phyloP scores from a whole-genome alignment of 148 eudicot species.

The Selenicereus undatus region DNA sequence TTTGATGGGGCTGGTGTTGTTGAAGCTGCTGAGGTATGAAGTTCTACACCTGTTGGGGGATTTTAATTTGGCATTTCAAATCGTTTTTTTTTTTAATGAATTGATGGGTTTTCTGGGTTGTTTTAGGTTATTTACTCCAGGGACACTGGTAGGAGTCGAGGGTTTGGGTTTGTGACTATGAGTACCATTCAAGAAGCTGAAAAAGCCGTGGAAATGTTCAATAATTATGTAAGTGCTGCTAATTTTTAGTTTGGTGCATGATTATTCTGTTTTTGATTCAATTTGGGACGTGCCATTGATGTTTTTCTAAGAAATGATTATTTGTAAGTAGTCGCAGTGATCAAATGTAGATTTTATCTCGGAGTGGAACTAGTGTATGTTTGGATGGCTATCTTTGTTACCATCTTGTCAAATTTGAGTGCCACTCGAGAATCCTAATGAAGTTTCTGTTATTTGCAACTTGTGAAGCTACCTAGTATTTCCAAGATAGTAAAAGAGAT shows the following conservation, averaged over 20 bases:
- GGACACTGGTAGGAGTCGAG: slow-evolving; percentile 87
- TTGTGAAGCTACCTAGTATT: slow-evolving; percentile 20
- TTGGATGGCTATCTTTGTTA: not conserved
- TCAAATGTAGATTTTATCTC: not conserved
- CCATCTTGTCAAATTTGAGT: not conserved
- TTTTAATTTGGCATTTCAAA: no score
- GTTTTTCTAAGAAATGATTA: not conserved
- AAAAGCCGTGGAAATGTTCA: slow-evolving; percentile 71
- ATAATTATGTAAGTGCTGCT: slow-evolving; percentile 53
- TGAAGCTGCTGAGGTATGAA: slow-evolving; percentile 64
- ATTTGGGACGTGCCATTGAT: not conserved
- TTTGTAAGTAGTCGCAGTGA: not conserved
- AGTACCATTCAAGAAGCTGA: slow-evolving; percentile 85
- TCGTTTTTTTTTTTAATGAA: not conserved
- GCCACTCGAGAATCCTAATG: not conserved
- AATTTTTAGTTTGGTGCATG: not conserved
- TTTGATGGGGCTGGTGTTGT: slow-evolving; percentile 80
- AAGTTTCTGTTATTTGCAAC: not conserved
- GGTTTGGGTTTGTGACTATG: slow-evolving; percentile 96
- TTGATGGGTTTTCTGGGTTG: not conserved
- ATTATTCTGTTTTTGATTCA: no score
- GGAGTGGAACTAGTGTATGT: not conserved
- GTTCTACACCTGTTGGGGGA: not conserved
- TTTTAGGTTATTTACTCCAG: slow-evolving; percentile 82
- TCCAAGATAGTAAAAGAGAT: no score